Base-by-base conservation (phyloP, 2,329 filamentous ascomycete species). In the Claviceps sp. region DNA sequence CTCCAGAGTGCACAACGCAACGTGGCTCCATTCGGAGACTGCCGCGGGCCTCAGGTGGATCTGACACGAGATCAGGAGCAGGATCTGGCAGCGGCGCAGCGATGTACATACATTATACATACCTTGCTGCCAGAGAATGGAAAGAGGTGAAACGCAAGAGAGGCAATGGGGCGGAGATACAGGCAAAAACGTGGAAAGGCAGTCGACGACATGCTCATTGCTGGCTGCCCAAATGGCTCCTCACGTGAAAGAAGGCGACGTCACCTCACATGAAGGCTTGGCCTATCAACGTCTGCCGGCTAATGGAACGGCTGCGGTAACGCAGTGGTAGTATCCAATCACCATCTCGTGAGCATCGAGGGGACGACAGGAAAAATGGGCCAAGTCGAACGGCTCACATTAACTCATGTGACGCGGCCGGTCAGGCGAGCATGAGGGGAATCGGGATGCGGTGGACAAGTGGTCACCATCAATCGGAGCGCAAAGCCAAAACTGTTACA, bases 11-110 rank as follows among this genome's bases (percentile, higher is more conserved):
- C 46, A 48, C 45, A 41, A 17, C 37, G 47, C 46, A 37, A 54
- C 52, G 52, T 54, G 52, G 52, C 50, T 50, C 52, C 52, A 54
- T 46, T 47, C 52, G 52, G 52, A 52, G 41, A 34, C 52, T 54
- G 44, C 50, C 50, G 49, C 52, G 49, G 38, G 41, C 41, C 34
- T 3, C 7, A 16, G 39, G 52, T 51, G 52, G 52, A 51, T 47
- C 48, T 34, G 24, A 48, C 48, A 40, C 43, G 48, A 43, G 48
- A 41, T 38, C 8, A 24, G 24, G 43, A 40, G 42, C 43, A 47
- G 38, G 44, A 48, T 48, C 41, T 46, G 37, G 43, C 45, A 40
- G 26, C 46, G 24, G 26, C 24, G 44, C 38, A 22, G 30, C 14
- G 10, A 14, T 19, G 19, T 19, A 19, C 19, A 19, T 19, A 19